Base-by-base conservation (phyloP, 1,284 basidiomycete species). In the Cystobasidium sp. region DNA sequence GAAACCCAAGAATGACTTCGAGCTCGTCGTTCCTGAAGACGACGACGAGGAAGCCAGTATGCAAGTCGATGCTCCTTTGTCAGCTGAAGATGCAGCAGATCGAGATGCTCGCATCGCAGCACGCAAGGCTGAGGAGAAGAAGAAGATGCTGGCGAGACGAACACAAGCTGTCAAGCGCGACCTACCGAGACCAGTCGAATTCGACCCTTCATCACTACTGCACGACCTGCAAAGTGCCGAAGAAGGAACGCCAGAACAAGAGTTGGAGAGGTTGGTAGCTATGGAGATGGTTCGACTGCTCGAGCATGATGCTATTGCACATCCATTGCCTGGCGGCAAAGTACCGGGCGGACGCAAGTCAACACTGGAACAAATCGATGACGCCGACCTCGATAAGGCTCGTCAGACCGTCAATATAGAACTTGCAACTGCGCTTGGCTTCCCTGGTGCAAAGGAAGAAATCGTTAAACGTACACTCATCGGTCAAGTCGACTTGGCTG, bases 1-100 rank as follows among this genome's bases (percentile, higher is more conserved):
- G 0, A 90, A 89, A 77, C 95, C 97, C 0, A 94, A 97, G 84
- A 99, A 99, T 82, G 96, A 99, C 83, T 99, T 98, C 80, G 95
- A 99, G 83, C 85, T 99, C 55, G 88, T 96, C 31, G 89, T 97
- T 5, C 93, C 93, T 5, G 92, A 94, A 77, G 90, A 92, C 31
- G 93, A 94, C 1, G 83, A 82, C 22, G 84, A 83, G 9, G 85
- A 82, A 24, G 82, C 82, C 44, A 81, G 78, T 9, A 83, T 80
- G 5, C 80, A 81, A 14, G 68, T 77, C 3, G 69, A 63, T 46
- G 58, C 41, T 12, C 76, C 78, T 74, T 74, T 87, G 75, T 83
- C 86, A 0, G 91, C 90, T 78, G 92, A 96, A 82, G 96, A 99
- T 82, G 94, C 94, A 0, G 91, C 94, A 0, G 94, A 97, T 81